Base-by-base conservation (phyloP, 1,284 basidiomycete species). In the Schizophyllum amplum region DNA sequence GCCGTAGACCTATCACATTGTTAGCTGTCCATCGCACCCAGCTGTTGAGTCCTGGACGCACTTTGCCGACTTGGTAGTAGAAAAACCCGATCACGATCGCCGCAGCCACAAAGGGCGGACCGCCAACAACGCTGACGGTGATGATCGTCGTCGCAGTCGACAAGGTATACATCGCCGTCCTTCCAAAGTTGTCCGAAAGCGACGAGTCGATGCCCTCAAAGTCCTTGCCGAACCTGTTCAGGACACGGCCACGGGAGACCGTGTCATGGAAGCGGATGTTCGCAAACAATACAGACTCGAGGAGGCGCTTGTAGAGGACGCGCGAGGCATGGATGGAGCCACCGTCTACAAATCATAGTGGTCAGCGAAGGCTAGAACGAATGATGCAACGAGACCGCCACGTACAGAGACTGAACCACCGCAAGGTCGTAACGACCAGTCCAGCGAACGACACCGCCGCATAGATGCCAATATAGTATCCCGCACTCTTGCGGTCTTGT, bases 241-340 rank as follows among this genome's bases (percentile, higher is more conserved):
- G 72, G 5, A 95, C 73, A 13, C 92, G 83, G 5, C 94, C 94
- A 51, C 92, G 83, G 53, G 87, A 91, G 3, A 93, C 85, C 0
- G 93, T 97, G 67, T 98, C 94, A 66, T 96, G 94, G 80, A 97
- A 97, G 24, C 94, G 84, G 54, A 97, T 86, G 48, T 92, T 86
- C 1, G 95, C 94, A 64, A 94, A 94, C 1, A 99, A 75, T 9
- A 98, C 87, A 0, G 87, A 74, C 67, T 94, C 87, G 47, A 98
- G 78, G 52, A 99, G 79, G 47, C 85, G 71, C 65, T 86, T 75
- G 68, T 94, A 92, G 4, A 95, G 76, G 17, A 83, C 77, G 1
- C 74, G 75, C 1, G 86, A 88, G 1, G 87, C 87, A 57, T 80
- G 78, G 53, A 91, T 83, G 25, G 86, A 86, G 22, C 88, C 88